Base-by-base conservation (phyloP, 23 red algal species). In the Pyropia haitanensis region DNA sequence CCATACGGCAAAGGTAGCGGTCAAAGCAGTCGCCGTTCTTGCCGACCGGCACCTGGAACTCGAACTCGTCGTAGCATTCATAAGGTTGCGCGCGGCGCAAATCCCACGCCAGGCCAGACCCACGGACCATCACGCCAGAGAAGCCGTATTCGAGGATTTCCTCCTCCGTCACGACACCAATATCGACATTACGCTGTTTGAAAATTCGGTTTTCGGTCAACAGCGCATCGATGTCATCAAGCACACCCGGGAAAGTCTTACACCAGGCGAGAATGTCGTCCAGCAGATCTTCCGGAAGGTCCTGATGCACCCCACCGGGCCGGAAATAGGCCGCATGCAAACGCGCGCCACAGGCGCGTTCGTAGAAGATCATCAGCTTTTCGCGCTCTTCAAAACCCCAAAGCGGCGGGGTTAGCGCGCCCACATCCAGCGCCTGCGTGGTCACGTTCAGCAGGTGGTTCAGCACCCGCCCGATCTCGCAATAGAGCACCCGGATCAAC, bases 331-430 rank as follows among this genome's bases (percentile, higher is more conserved):
- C 83, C 18, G 93, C 79, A 60, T 96, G 93, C 13, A 96, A 54
- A 46, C 93, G 85, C 22, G 93, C 93, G 33, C 93, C 93, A 49
- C 74, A 89, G 15, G 72, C 93, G 60, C 93, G 85, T 58, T 96
- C 93, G 77, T 89, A 96, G 56, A 96, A 96, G 46, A 90, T 85
- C 77, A 96, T 89, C 18, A 88, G 70, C 65, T 96, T 96, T 34
- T 96, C 93, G 25, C 93, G 79, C 57, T 96, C 93, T 57, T 96
- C 93, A 76, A 96, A 96, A 21, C 85, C 93, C 93, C 84, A 90
- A 20, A 96, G 65, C 46, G 90, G 90, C 22, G 93, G 93, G 23
- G 93, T 90, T 50, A 96, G 70, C 28, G 93, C 93, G 51, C 93
- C 93, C 17, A 96, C 81, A 72, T 96, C 93, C 93, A 96, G 90